These are phyloP conservation scores for Globomyces pollinis-pini DNA, from an alignment of 192 early-diverging fungal genomes.

Conservation along the genomic window DNA sequence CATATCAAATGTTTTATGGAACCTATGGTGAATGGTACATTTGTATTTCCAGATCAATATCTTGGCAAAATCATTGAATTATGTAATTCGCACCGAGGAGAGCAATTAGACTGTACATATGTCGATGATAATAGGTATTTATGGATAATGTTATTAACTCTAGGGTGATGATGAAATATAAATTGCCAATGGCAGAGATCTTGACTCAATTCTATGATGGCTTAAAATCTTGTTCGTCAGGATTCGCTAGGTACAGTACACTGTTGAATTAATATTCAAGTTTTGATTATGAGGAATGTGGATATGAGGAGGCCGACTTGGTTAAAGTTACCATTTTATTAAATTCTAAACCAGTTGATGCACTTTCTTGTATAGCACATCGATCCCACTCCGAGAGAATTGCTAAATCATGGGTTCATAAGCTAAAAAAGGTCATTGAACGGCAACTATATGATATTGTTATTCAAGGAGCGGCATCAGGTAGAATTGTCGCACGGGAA, in stretches of 20 bases:
- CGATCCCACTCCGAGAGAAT: conserved; percentile 56
- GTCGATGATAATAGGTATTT: conserved; percentile 80
- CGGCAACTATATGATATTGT: conserved; percentile 89
- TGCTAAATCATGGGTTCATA: conserved; percentile 75
- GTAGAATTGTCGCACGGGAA: conserved; percentile 79
- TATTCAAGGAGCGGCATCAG: conserved; percentile 83
- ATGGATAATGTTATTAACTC: conserved; percentile 9
- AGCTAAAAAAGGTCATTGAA: conserved; percentile 74
- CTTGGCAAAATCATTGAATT: conserved; percentile 44
- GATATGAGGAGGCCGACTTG: conserved; percentile 76
- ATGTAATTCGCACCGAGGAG: conserved; percentile 62
- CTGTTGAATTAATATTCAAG: conserved; percentile 74
- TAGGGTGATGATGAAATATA: conserved; percentile 70
- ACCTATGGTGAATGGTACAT: conserved; percentile 86
- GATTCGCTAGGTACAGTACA: conserved; percentile 19
- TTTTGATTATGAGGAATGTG: conserved; percentile 95
- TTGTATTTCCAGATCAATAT: conserved; percentile 72
- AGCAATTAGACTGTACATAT: conserved; percentile 79
- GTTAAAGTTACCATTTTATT: conserved; percentile 86
- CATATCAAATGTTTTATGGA: conserved; percentile 63
- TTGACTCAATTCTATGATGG: conserved; percentile 94
- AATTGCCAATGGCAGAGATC: conserved; percentile 85
- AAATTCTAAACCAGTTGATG: conserved; percentile 88
- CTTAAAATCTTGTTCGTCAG: conserved; percentile 83
- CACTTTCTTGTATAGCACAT: conserved; percentile 82